These are phyloP conservation scores for Chloris gayana DNA, from an alignment of 176 grass and related monocot genomes.

Conservation along the genomic window DNA sequence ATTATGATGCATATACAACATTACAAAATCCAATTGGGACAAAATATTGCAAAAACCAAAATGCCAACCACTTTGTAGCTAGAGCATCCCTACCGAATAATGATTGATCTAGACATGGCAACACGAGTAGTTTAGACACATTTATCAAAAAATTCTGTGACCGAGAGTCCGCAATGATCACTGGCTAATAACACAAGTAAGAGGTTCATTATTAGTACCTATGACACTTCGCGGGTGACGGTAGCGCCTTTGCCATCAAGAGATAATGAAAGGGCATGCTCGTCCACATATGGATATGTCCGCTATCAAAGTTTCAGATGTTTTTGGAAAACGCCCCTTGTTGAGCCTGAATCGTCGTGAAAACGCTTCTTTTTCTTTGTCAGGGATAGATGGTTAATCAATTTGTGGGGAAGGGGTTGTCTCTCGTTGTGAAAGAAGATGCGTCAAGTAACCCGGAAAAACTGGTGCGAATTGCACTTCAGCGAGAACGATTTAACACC, in stretches of 20 bases:
- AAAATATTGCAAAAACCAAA: slow-evolving; percentile 3
- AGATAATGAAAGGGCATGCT: neutral
- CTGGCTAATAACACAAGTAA: neutral
- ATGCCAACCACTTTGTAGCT: slow-evolving; percentile 51
- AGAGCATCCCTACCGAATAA: slow-evolving; percentile 41
- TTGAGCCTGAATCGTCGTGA: neutral
- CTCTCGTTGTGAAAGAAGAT: slow-evolving; percentile 5
- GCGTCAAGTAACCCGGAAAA: slow-evolving; percentile 3
- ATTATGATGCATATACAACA: slow-evolving; percentile 9
- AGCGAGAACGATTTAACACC: slow-evolving; percentile 42
- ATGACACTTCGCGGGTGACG: neutral
- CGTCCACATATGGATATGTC: neutral
- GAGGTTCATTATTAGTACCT: slow-evolving; percentile 1
- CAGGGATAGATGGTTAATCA: slow-evolving; percentile 26
- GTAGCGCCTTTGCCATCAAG: neutral
- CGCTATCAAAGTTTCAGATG: neutral
- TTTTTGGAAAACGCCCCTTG: neutral
- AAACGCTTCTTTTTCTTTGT: neutral
- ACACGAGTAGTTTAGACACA: slow-evolving; percentile 32
- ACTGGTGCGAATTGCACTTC: slow-evolving; percentile 26
- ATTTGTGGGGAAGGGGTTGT: slow-evolving; percentile 24
- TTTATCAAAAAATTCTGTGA: slow-evolving; percentile 24
- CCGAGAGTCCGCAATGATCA: slow-evolving; percentile 16
- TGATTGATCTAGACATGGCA: slow-evolving; percentile 65
- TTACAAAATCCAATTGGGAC: slow-evolving; percentile 4